Conservation (phyloP, 2,329 filamentous ascomycete species). For the Microascus cirrosus region DNA sequence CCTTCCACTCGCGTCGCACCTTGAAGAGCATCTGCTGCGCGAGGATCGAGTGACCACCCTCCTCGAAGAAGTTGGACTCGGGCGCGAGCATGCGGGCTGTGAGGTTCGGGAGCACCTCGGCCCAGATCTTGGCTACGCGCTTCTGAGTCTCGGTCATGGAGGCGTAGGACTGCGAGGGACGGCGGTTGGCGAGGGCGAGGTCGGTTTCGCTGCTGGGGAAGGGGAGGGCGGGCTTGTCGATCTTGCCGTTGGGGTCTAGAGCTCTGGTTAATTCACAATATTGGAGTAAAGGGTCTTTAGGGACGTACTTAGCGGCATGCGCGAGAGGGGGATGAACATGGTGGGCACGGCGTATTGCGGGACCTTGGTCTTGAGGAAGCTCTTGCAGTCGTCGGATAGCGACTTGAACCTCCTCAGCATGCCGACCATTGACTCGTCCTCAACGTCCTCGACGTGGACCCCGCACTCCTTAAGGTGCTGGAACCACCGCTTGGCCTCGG, state of each 20-base stretch:
- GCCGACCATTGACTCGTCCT: constrained; percentile 9
- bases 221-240: constrained; percentile 66
- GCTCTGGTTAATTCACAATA: constrained; percentile 41
- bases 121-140: constrained; percentile 8
- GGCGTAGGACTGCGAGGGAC: constrained; percentile 36
- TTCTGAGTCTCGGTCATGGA: constrained; percentile 17
- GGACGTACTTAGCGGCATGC: constrained; percentile 10
- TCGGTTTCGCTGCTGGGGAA: constrained; percentile 40
- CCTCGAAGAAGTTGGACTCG: constrained; percentile 25
- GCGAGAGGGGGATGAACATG: constrained; percentile 19
- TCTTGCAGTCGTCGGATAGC: constrained; percentile 23
- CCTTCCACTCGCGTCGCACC: constrained; percentile 16
- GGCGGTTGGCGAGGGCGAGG: constrained; percentile 6
- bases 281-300: neutral
- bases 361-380: constrained; percentile 21
- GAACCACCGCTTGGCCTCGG: constrained; percentile 65
- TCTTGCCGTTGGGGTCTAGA: constrained; percentile 68
- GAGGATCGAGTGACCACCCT: constrained; percentile 33
- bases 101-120: constrained; percentile 9
- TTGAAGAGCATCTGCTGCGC: constrained; percentile 38
- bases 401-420: constrained; percentile 26
- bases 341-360: constrained; percentile 22
- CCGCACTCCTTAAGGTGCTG: constrained; percentile 40
- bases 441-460: constrained; percentile 2
- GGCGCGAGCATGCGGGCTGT: constrained; percentile 10